Evolutionary conservation across 371 early-diverging fungal genomes (phyloP).

Genomic region (Syncephalastrum sp.): DNA sequence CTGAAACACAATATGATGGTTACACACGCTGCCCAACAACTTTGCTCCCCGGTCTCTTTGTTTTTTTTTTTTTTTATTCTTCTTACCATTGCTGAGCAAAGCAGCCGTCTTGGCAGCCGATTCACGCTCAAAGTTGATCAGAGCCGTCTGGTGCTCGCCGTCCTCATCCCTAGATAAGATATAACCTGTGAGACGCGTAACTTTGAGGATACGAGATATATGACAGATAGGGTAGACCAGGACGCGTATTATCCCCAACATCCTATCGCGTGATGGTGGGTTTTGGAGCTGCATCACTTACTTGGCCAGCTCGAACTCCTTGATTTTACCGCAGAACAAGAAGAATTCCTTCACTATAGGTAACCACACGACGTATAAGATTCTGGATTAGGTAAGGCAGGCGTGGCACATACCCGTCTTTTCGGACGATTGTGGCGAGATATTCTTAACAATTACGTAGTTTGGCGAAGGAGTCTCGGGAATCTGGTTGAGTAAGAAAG

Average conservation of each 20-base stretch:
- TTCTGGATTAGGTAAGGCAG: background rate
- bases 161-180: conserved; percentile 36
- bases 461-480: conserved; percentile 54
- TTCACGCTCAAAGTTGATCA: conserved; percentile 62
- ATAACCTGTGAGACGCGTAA: background rate
- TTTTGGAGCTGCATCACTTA: conserved; percentile 27
- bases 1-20: conserved; percentile 17
- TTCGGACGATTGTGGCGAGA: conserved; percentile 52
- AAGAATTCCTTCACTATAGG: conserved; percentile 66
- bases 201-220: background rate
- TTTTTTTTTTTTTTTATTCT: background rate
- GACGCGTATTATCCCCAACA: background rate
- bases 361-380: background rate
- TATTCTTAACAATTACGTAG: conserved; percentile 57
- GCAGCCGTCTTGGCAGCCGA: conserved; percentile 70
- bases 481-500: conserved; percentile 30
- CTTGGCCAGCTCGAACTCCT: conserved; percentile 60
- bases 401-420: conserved; percentile 39
- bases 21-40: too few relatives aligned
- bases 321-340: conserved; percentile 68
- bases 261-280: background rate
- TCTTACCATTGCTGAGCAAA: conserved; percentile 57
- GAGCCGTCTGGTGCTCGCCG: conserved; percentile 51
- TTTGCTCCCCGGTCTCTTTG: too few relatives aligned
- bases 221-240: background rate